Conservation (phyloP, 2,329 filamentous ascomycete genomes). For the Beauveria sp. region DNA sequence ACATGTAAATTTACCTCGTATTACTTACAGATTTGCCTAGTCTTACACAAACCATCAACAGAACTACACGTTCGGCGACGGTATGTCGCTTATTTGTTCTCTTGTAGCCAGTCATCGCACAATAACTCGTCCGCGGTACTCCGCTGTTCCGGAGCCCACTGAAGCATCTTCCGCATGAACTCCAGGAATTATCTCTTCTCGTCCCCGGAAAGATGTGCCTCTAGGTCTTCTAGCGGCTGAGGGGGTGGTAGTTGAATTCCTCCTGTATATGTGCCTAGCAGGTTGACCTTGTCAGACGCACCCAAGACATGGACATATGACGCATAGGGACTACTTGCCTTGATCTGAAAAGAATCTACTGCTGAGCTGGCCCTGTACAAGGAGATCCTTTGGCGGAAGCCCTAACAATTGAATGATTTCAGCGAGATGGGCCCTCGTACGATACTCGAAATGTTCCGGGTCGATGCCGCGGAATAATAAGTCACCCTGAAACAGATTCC, state of each 20-base stretch:
- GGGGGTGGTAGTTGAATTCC: not conserved
- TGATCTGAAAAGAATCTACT: not conserved
- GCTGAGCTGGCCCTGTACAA: not conserved
- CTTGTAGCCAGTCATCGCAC: not conserved
- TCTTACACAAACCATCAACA: too few species aligned
- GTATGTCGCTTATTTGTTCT: not conserved
- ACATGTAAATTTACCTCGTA: too few species aligned
- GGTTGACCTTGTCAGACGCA: not conserved
- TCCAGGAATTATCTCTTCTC: not conserved
- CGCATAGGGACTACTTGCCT: not conserved
- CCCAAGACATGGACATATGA: not conserved
- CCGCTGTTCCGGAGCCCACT: not conserved
- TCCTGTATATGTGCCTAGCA: not conserved
- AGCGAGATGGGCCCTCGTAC: not conserved
- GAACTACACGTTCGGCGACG: too few species aligned
- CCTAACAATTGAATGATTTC: not conserved
- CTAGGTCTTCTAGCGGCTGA: not conserved
- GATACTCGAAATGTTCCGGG: not conserved
- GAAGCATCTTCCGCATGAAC: not conserved
- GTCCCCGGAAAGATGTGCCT: not conserved
- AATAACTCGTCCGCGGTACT: not conserved
- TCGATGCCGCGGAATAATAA: not conserved
- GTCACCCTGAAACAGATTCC: not conserved
- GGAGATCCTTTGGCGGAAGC: not conserved
- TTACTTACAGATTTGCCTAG: too few species aligned